Evolutionary conservation across 345 rosid species (phyloP), one percentile per base, ranked within the genome.

Genomic region (Aethionema arabicum): DNA sequence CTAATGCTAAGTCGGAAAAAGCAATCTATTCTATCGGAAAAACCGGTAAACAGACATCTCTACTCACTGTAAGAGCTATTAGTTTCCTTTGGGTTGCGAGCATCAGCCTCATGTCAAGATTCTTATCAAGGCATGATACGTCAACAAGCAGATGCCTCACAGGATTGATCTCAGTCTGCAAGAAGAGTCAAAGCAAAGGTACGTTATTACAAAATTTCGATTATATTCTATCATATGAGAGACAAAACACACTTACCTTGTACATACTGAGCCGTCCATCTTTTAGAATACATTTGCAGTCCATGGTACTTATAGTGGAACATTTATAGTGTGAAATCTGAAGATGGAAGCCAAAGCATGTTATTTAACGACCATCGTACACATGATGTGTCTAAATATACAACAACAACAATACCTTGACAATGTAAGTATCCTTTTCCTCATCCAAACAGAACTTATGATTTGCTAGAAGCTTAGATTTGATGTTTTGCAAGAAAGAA

Each of bases 61-160:
- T 36, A 74, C 83, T 85, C 66, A 83, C 88, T 0, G 68, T 53
- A 11, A 77, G 76, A 63, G 60, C 15, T 5, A 71, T 69, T 35
- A 78, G 31, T 45, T 71, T 76, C 68, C 72, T 81, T 67, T 82
- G 83, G 44, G 78, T 33, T 67, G 68, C 5, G 7, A 86, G 65
- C 83, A 76, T 70, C 31, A 89, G 64, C 79, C 96, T 84, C 72
- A 89, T 61, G 67, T 86, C 96, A 4, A 83, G 65, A 81, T 79
- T 72, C 79, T 70, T 82, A 56, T 76, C 74, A 47, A 81, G 78
- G 71, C 87, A 86, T 0, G 87, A 81, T 38, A 82, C 59, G 61
- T 88, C 93, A 21, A 54, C 57, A 39, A 82, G 74, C 80, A 86
- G 68, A 45, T 86, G 78, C 40, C 85, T 80, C 32, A 77, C 47